Base-by-base conservation (phyloP, 345 rosid species). In the Turnera subulata region DNA sequence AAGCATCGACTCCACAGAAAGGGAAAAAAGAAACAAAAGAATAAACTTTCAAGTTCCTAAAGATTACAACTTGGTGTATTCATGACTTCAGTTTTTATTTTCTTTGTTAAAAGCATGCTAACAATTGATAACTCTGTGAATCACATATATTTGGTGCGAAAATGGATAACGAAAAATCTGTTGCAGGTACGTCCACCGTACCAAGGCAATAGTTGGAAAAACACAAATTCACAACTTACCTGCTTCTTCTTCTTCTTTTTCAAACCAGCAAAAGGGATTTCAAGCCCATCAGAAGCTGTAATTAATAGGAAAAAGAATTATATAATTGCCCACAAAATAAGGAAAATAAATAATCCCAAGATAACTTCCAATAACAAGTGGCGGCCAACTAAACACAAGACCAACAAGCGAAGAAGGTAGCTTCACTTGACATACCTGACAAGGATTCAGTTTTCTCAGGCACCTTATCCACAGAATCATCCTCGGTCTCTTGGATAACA, bases 221-320 rank as follows among this genome's bases (percentile, higher is more conserved):
- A 29, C 4, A 62, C 40, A 23, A 9, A 46, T 50, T 21, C 48
- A 45, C n/a, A 13, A 79, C 94, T 82, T 58, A 89, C 99, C 0
- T 78, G 89, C 65, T 89, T 92, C 86, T 89, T 93, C 72, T 93
- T 93, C 85, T 92, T 92, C 81, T 92, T 92, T 72, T 92, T 92
- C 78, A 86, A 42, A 50, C 96, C 93, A 78, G 79, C 37, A 62
- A 92, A 92, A 70, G 79, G 56, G 59, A 78, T 82, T 64, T 87
- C 96, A 56, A 80, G 69, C n/a, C 92, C 94, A 62, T 93, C 97
- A 39, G 80, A 72, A 38, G 72, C 99, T 93, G 81, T 58, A 74
- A 46, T 32, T 10, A 55, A 17, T 23, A 42, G n/a, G 53, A 12
- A 20, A 35, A 13, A 20, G 35, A 47, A 45, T 5, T n/a, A 4